Conservation (phyloP, 2,329 filamentous ascomycete species). For the Epichloe bromicola region DNA sequence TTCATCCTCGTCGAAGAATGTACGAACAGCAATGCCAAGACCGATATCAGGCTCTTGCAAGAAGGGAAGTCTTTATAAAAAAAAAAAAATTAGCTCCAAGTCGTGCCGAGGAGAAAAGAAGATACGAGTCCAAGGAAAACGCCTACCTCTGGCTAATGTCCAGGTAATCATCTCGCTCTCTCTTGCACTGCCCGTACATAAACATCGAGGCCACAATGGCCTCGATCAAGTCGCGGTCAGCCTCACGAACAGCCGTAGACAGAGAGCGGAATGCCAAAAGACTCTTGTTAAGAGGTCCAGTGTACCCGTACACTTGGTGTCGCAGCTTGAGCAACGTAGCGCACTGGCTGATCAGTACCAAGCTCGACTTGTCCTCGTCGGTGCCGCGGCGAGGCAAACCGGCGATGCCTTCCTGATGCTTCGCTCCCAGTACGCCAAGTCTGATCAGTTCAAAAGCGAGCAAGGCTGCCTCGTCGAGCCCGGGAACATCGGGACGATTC, state of each 20-base stretch:
- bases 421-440: constrained; percentile 62
- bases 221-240: constrained; percentile 73
- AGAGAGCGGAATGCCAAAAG: constrained; percentile 78
- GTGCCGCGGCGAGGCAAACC: constrained; percentile 41
- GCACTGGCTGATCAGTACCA: constrained; percentile 74
- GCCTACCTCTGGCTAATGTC: constrained; percentile 60
- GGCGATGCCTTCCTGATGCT: constrained; percentile 43
- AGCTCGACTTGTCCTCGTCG: constrained; percentile 64
- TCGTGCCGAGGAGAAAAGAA: background rate
- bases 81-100: background rate
- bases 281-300: constrained; percentile 83
- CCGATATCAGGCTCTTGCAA: constrained; percentile 58
- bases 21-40: constrained; percentile 68
- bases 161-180: constrained; percentile 52
- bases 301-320: constrained; percentile 81
- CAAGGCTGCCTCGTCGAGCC: constrained; percentile 64
- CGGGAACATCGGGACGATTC: constrained; percentile 28
- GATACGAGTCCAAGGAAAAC: too few species aligned
- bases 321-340: constrained; percentile 71
- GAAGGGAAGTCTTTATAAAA: constrained; percentile 45
- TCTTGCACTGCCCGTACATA: constrained; percentile 63
- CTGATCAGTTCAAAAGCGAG: constrained; percentile 77
- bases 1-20: constrained; percentile 61
- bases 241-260: constrained; percentile 63
- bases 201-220: constrained; percentile 70